These are phyloP conservation scores for Paramecium pentaurelia DNA, from an alignment of 73 alveolate genomes.

Conservation along the genomic window DNA sequence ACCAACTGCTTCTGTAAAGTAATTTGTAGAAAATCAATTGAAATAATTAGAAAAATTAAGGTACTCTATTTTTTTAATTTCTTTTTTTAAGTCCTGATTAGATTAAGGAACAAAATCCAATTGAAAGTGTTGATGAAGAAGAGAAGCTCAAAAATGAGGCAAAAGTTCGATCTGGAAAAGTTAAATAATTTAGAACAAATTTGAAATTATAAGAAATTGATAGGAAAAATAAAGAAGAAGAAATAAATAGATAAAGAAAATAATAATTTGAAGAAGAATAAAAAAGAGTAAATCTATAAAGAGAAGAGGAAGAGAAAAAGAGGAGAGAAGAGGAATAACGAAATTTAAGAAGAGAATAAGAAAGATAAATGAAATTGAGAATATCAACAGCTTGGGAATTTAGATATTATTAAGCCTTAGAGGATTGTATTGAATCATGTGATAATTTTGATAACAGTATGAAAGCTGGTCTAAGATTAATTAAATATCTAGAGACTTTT, in stretches of 20 bases:
- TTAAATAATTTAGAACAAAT: conserved; percentile 13
- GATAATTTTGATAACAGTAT: conserved; percentile 43
- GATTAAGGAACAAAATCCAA: not conserved
- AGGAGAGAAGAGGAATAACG: conserved; percentile 15
- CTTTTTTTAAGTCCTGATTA: not conserved
- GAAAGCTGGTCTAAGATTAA: conserved; percentile 16
- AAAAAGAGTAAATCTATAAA: not conserved
- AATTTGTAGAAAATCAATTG: not conserved
- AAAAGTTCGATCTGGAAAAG: not conserved
- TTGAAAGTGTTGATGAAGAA: not conserved
- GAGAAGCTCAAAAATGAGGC: not conserved
- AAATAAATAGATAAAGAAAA: not conserved
- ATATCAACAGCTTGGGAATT: conserved; percentile 43
- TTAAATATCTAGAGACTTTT: not conserved
- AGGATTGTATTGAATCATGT: conserved; percentile 21
- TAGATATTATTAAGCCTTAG: not conserved
- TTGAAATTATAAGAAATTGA: not conserved
- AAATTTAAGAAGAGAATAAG: conserved; percentile 2
- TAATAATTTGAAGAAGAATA: not conserved
- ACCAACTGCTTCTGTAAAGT: not conserved
- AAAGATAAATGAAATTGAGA: conserved; percentile 19
- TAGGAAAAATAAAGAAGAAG: conserved; percentile 19
- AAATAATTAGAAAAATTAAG: not conserved
- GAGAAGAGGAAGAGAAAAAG: conserved; percentile 25
- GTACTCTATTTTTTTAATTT: not conserved